A percentile compares a stretch with the other conserved stretches of the same genome.
These are phyloP conservation scores for Acacia melanoxylon DNA, from an alignment of 306 rosid genomes.

Conservation along the genomic window DNA sequence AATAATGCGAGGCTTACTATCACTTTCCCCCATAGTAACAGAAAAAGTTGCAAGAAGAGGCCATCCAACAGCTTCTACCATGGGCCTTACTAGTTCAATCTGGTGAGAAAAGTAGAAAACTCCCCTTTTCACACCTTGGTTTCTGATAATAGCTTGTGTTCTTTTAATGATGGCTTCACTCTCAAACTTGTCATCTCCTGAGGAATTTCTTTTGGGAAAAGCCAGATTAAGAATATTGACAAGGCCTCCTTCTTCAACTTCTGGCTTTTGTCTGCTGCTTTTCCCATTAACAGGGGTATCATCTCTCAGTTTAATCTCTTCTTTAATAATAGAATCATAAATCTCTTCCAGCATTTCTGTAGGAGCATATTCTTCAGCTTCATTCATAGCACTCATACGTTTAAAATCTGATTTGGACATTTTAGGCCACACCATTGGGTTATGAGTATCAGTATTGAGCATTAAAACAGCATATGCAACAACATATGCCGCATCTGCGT, in stretches of 20 bases:
- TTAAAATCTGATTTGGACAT: slow-evolving; percentile 92
- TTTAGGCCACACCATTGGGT: slow-evolving; percentile 99
- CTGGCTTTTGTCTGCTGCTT: slow-evolving; percentile 66
- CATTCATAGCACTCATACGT: slow-evolving; percentile 84
- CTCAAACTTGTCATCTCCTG: slow-evolving; percentile 75
- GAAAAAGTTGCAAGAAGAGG: slow-evolving; percentile 98
- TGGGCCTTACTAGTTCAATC: slow-evolving; percentile 98
- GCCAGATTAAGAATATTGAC: slow-evolving; percentile 94
- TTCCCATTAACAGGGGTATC: slow-evolving; percentile 59
- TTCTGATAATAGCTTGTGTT: slow-evolving; percentile 89
- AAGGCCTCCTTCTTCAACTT: slow-evolving; percentile 89
- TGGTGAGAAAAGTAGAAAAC: slow-evolving; percentile 87
- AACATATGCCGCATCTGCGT: slow-evolving; percentile 97
- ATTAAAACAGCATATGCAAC: slow-evolving; percentile 95
- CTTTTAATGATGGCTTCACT: slow-evolving; percentile 91
- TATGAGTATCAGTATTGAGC: slow-evolving; percentile 98
- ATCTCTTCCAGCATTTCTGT: slow-evolving; percentile 87
- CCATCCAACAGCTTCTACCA: slow-evolving; percentile 99
- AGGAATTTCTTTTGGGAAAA: slow-evolving; percentile 74
- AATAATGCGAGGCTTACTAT: slow-evolving; percentile 84
- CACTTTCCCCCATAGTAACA: slow-evolving; percentile 98
- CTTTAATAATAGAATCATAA: slow-evolving; percentile 86
- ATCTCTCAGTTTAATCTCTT: slow-evolving; percentile 93
- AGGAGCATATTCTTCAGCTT: slow-evolving; percentile 89
- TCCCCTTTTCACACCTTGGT: slow-evolving; percentile 80